Percentiles rank a stretch among this genome's conserved stretches.
These are phyloP conservation scores for Forsythia suspensa DNA, from an alignment of 257 asterid genomes.

Conservation along the genomic window DNA sequence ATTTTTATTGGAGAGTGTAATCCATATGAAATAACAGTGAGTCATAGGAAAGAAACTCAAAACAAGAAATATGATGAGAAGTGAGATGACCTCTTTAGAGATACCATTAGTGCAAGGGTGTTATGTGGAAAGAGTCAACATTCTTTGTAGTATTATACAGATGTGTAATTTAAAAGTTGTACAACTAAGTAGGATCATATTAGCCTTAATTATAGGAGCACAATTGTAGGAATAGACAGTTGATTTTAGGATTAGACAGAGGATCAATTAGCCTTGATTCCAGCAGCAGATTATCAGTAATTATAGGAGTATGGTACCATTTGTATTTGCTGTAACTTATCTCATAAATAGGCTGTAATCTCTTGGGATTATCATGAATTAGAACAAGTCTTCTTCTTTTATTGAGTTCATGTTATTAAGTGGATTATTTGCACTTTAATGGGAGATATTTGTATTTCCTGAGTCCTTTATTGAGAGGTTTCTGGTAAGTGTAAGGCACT, in stretches of 20 bases:
- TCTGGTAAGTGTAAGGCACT: not conserved
- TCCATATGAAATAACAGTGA: not conserved
- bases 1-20: slow-evolving; percentile 3
- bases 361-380: not conserved
- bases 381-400: not conserved
- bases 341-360: not conserved
- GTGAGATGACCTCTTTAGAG: not conserved
- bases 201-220: not conserved
- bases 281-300: slow-evolving; percentile 1
- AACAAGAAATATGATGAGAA: not conserved
- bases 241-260: not conserved
- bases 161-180: not conserved
- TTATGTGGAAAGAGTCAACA: not conserved
- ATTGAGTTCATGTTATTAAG: not conserved
- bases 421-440: not conserved
- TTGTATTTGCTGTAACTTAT: not conserved
- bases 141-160: not conserved
- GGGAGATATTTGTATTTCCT: not conserved
- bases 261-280: not conserved
- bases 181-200: not conserved
- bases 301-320: not conserved
- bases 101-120: not conserved
- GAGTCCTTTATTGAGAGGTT: not conserved
- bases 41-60: not conserved
- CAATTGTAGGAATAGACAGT: not conserved